phyloP scores from a whole-genome alignment of 2,329 filamentous ascomycete genomes.

The Fusarium mangiferae region DNA sequence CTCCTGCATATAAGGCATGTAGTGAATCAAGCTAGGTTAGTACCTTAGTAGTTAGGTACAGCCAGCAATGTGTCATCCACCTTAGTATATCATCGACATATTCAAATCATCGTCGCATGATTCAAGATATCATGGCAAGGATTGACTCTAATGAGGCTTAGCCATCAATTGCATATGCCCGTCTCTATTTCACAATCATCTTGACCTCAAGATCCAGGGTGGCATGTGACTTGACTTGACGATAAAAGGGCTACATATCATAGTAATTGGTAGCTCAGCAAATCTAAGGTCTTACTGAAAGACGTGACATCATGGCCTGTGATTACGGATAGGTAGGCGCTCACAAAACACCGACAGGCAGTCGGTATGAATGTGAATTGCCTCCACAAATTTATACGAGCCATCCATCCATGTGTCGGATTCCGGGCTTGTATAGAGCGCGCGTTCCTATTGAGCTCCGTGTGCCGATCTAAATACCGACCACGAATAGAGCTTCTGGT shows the following conservation, averaged over 20 bases:
- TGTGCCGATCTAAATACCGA: background rate
- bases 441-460: conserved; percentile 3
- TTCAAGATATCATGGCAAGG: background rate
- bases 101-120: background rate
- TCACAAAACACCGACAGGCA: background rate
- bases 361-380: background rate
- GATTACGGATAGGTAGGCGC: background rate
- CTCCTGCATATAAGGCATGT: background rate
- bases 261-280: background rate
- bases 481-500: background rate
- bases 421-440: conserved; percentile 6
- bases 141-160: background rate
- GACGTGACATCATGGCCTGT: conserved; percentile 25
- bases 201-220: background rate
- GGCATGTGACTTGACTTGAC: conserved; percentile 2
- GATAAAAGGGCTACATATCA: background rate
- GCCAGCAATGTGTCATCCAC: background rate
- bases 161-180: background rate
- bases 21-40: background rate
- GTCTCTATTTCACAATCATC: background rate
- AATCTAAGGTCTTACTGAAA: background rate
- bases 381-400: background rate
- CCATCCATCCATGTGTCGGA: background rate
- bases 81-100: background rate
- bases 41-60: background rate